Percentiles rank a stretch among this genome's conserved stretches.
phyloP scores from a whole-genome alignment of 2,329 filamentous ascomycete species.

The Zarea fungicola region DNA sequence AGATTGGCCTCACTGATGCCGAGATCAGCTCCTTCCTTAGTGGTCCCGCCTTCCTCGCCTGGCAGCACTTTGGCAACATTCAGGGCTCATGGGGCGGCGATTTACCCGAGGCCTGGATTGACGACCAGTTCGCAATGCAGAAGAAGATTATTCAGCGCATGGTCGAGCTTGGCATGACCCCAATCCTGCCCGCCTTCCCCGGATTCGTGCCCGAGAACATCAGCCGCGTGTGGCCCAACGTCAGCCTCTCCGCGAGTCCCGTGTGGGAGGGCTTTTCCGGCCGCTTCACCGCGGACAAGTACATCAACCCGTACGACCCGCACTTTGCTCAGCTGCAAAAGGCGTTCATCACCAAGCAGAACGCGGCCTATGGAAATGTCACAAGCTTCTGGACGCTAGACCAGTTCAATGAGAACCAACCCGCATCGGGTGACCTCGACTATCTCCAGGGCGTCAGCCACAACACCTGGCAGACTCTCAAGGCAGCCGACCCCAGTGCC shows the following conservation, averaged over 20 bases:
- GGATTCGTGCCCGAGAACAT: slow-evolving; percentile 43
- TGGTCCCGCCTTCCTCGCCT: slow-evolving; percentile 46
- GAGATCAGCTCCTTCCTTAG: slow-evolving; percentile 43
- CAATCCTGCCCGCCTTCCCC: slow-evolving; percentile 45
- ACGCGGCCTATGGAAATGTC: slow-evolving; percentile 41
- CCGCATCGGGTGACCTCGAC: slow-evolving; percentile 37
- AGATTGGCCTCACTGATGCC: slow-evolving; percentile 36
- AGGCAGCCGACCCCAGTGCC: slow-evolving; percentile 38
- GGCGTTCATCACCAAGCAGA: slow-evolving; percentile 42
- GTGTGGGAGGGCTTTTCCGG: slow-evolving; percentile 37
- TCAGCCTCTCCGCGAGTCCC: slow-evolving; percentile 37
- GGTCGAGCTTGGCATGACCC: slow-evolving; percentile 48
- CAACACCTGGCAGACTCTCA: slow-evolving; percentile 38
- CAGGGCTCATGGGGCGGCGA: slow-evolving; percentile 44
- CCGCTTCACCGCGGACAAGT: slow-evolving; percentile 40
- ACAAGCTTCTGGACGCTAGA: slow-evolving; percentile 45
- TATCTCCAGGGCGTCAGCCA: slow-evolving; percentile 37
- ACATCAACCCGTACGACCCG: slow-evolving; percentile 41
- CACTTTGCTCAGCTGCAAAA: slow-evolving; percentile 38
- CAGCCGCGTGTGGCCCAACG: slow-evolving; percentile 35
- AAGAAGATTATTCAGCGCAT: slow-evolving; percentile 44
- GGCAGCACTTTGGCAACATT: slow-evolving; percentile 51
- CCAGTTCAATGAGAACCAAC: slow-evolving; percentile 49
- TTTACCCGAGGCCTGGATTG: slow-evolving; percentile 40
- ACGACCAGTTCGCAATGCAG: slow-evolving; percentile 42